Base-by-base conservation (phyloP, 306 rosid genomes). In the Malus sieversii region DNA sequence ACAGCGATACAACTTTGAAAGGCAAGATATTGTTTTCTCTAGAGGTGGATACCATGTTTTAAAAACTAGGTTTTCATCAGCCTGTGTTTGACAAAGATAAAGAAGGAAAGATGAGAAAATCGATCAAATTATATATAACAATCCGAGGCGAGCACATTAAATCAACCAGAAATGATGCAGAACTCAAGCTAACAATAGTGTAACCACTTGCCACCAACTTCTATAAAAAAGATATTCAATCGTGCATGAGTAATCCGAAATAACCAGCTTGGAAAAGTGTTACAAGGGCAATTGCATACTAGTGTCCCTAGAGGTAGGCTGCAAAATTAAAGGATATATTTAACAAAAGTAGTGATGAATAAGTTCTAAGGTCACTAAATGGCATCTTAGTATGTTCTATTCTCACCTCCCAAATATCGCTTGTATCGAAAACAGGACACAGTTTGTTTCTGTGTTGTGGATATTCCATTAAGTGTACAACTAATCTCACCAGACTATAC, bases 41-140 rank as follows among this genome's bases (percentile, higher is more conserved):
- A 96, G 85, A 13, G 97, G 99, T 0, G 97, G 99, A 85, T 96
- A 96, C 98, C 97, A 96, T 6, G 93, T 84, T 76, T 88, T 90
- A 77, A 83, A 88, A 46, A 88, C 81, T 84, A 87, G 86, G 84
- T 86, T 87, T 80, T 86, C 93, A 79, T 88, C 97, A 63, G 74
- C 92, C 99, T 96, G 82, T 84, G 66, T 71, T 80, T 76, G 68
- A 75, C 40, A 73, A 38, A 72, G 71, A 51, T 80, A 8, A 70
- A 25, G 44, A 76, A 60, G 38, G 62, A 70, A 10, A 77, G 22
- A 57, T 25, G 65, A 71, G 42, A 79, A 69, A 15, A 67, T 72
- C 70, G 23, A 51, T 61, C 75, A 76, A 74, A 48, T 19, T 30
- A 22, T 60, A 70, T 46, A 27, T 1, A 55, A 72, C 10, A 45